phyloP scores from a whole-genome alignment of 2,329 filamentous ascomycete species.

The Neurospora sp. region DNA sequence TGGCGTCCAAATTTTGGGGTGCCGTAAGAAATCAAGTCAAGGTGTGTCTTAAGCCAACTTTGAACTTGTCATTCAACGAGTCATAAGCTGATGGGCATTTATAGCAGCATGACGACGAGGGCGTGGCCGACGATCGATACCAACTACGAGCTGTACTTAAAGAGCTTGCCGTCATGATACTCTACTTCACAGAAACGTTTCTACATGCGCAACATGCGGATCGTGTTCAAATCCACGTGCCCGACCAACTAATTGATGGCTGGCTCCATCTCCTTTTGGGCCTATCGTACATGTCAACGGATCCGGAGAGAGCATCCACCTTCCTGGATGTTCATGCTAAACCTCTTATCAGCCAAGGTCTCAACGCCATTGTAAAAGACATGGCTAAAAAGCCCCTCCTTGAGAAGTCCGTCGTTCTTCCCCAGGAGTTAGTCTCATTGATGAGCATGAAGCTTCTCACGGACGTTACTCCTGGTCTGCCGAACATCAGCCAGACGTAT shows the following conservation, averaged over 20 bases:
- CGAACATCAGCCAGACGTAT: slow-evolving; percentile 32
- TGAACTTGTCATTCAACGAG: neutral
- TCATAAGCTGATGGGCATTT: neutral
- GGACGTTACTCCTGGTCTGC: slow-evolving; percentile 27
- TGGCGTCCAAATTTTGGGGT: slow-evolving; percentile 34
- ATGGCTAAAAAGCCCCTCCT: slow-evolving; percentile 24
- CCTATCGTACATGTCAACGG: slow-evolving; percentile 2
- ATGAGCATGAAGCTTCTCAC: slow-evolving; percentile 28
- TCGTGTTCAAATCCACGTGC: slow-evolving; percentile 23
- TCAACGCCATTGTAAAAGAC: slow-evolving; percentile 19
- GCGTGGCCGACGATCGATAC: neutral
- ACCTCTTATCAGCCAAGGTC: neutral
- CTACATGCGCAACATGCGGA: slow-evolving; percentile 18
- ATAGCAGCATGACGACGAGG: neutral
- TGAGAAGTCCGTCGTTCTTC: slow-evolving; percentile 28
- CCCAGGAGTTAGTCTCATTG: slow-evolving; percentile 32
- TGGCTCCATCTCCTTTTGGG: slow-evolving; percentile 22
- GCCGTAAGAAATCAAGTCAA: slow-evolving; percentile 18
- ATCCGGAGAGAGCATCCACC: slow-evolving; percentile 16
- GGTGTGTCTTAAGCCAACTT: slow-evolving; percentile 5
- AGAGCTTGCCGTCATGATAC: slow-evolving; percentile 14
- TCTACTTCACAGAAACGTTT: slow-evolving; percentile 25
- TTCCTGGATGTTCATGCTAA: slow-evolving; percentile 9
- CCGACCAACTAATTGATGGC: slow-evolving; percentile 26
- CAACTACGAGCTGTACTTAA: neutral